Percentiles rank a stretch among this genome's conserved stretches.
Evolutionary conservation across 202 grass and related monocot species (phyloP).

Genomic region (Panicum hallii): DNA sequence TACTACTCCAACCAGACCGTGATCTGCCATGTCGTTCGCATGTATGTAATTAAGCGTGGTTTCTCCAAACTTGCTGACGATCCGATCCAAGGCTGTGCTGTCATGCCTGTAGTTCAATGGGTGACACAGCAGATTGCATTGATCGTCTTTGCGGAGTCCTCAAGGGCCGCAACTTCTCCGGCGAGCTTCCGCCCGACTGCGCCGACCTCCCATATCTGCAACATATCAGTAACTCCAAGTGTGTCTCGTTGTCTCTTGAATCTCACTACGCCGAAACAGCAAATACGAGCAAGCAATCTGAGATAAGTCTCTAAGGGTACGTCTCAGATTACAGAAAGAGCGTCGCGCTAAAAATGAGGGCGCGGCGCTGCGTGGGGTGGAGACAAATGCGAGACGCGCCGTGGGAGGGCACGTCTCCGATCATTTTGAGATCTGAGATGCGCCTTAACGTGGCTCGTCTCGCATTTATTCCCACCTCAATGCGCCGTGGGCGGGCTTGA

Average conservation of each 20-base stretch:
- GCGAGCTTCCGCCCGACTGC: conserved; percentile 71
- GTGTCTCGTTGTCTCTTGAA: conserved; percentile 49
- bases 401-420: too few species aligned
- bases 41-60: not conserved
- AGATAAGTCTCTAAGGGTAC: too few species aligned
- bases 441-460: too few species aligned
- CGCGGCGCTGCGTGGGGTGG: too few species aligned
- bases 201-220: conserved; percentile 84
- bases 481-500: too few species aligned
- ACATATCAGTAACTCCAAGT: conserved; percentile 85
- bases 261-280: too few species aligned
- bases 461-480: too few species aligned
- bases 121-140: not conserved
- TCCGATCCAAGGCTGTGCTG: not conserved
- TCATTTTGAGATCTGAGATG: too few species aligned
- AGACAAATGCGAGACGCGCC: too few species aligned
- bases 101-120: not conserved
- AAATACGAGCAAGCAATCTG: too few species aligned
- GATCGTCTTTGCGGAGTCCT: conserved; percentile 50
- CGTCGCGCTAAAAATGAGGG: too few species aligned
- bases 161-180: conserved; percentile 60
- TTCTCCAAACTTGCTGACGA: not conserved
- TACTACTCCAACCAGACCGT: conserved; percentile 47
- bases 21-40: conserved; percentile 57
- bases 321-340: too few species aligned